Evolutionary conservation across 345 rosid species (phyloP), one percentile per base, ranked within the genome.

Genomic region (Luvunga scandens): DNA sequence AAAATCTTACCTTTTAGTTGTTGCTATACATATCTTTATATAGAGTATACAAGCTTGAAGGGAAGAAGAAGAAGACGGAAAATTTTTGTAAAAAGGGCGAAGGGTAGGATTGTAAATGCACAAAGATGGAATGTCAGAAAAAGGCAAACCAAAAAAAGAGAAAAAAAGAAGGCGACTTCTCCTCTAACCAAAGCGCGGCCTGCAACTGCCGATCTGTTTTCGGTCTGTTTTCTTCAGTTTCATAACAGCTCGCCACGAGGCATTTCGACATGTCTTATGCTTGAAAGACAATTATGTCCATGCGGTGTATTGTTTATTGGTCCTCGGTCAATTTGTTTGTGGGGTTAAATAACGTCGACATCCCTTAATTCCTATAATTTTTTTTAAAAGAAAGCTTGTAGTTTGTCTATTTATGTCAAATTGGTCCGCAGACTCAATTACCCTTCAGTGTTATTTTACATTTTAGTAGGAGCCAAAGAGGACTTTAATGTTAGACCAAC

Each of bases 101-200:
- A 61, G 50, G 69, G 81, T 71, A 25, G 5, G 31, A 30, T 21
- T 60, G 82, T 57, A 60, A 45, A 53, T 24, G 25, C 18, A 34
- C 68, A 68, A 77, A 57, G 73, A 66, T 73, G 71, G 82, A 86
- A 81, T 77, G 86, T 81, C 83, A 86, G 83, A 72, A 50, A 56
- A 66, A 36, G 31, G 1, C 50, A 45, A 45, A 12, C 18, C 3
- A 36, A 6, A 36, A 7, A 34, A 34, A 34, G 34, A 69, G 57
- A 42, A 67, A 60, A 31, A 6, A 34, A 66, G 84, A 73, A 24
- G 73, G 66, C 59, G 75, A 78, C 78, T 71, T 84, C 79, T 50
- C 79, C 55, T 83, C 71, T 30, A 53, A 48, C 73, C 72, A 73
- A 61, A 21, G 78, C 34, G 69, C 56, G 65, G 71, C 67, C 80